These are phyloP conservation scores for Pythium guiyangense DNA, from an alignment of 352 stramenopile species.

Conservation along the genomic window DNA sequence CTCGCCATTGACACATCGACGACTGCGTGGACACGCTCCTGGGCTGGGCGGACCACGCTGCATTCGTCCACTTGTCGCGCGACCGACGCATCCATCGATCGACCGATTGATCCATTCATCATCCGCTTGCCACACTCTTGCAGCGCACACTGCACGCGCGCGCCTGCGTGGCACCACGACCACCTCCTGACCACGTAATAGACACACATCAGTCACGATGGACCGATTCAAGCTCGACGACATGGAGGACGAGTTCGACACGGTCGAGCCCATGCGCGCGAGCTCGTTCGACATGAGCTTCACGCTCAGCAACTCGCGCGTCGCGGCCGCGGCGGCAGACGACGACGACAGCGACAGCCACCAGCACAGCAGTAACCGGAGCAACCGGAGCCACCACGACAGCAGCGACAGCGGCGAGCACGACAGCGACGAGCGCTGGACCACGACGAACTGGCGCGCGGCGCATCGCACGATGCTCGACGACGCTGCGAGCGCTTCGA, in stretches of 20 bases:
- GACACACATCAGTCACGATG: slow-evolving; percentile 27
- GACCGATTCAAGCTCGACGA: slow-evolving; percentile 80
- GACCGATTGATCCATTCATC: not conserved
- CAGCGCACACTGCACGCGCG: no score
- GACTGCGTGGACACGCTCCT: no score
- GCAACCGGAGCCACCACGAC: not conserved
- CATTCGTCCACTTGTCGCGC: no score
- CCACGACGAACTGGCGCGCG: slow-evolving; percentile 13
- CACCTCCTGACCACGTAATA: not conserved
- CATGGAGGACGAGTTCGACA: slow-evolving; percentile 77
- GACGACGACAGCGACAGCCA: slow-evolving; percentile 12
- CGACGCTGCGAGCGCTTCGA: slow-evolving; percentile 2
- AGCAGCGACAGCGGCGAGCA: slow-evolving; percentile 8
- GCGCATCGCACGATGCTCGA: slow-evolving; percentile 13
- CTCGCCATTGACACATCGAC: no score
- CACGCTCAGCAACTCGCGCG: slow-evolving; percentile 55
- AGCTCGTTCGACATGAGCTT: slow-evolving; percentile 89
- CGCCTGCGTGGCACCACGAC: not conserved
- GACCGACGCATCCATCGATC: not conserved
- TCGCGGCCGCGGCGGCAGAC: slow-evolving; percentile 14
- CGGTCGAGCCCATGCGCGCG: slow-evolving; percentile 78
- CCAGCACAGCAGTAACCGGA: not conserved
- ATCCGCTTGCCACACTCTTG: no score
- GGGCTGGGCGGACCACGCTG: no score
- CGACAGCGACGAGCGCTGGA: slow-evolving; percentile 17